These are phyloP conservation scores for Globisporangium canariense DNA, from an alignment of 352 stramenopile species.

Conservation along the genomic window DNA sequence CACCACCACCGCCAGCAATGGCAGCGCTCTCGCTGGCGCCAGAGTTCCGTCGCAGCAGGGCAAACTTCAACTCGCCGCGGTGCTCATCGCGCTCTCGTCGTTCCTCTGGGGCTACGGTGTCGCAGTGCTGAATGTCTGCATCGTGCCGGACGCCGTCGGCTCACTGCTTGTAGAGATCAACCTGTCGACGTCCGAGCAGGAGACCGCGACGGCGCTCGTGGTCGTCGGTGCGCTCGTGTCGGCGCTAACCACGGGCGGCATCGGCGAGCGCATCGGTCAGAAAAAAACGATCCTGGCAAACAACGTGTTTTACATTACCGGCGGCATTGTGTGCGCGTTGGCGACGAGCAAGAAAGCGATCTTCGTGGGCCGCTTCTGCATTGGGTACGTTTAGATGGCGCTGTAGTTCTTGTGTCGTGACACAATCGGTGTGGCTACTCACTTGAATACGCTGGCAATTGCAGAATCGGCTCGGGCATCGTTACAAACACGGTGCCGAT, in stretches of 20 bases:
- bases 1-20: neutral
- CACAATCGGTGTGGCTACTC: neutral
- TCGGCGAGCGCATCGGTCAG: slow-evolving; percentile 55
- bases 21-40: neutral
- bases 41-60: neutral
- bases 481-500: slow-evolving; percentile 84
- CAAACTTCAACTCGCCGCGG: slow-evolving; percentile 45
- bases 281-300: slow-evolving; percentile 69
- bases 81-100: slow-evolving; percentile 67
- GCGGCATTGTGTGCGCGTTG: slow-evolving; percentile 49
- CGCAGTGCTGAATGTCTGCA: slow-evolving; percentile 75
- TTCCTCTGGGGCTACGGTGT: slow-evolving; percentile 79
- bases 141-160: slow-evolving; percentile 63
- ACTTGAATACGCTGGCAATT: neutral
- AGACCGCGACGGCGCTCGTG: slow-evolving; percentile 71
- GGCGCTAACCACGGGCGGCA: slow-evolving; percentile 44
- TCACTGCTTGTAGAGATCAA: slow-evolving; percentile 76
- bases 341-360: slow-evolving; percentile 56
- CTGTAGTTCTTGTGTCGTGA: neutral
- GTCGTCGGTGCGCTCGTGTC: slow-evolving; percentile 69
- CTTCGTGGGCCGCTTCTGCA: slow-evolving; percentile 56
- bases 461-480: slow-evolving; percentile 58
- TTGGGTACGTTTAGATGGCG: slow-evolving; percentile 25
- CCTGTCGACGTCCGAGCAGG: slow-evolving; percentile 64
- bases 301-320: slow-evolving; percentile 70